Conservation (phyloP, 2,329 filamentous ascomycete species). For the Triangularia setosa region DNA sequence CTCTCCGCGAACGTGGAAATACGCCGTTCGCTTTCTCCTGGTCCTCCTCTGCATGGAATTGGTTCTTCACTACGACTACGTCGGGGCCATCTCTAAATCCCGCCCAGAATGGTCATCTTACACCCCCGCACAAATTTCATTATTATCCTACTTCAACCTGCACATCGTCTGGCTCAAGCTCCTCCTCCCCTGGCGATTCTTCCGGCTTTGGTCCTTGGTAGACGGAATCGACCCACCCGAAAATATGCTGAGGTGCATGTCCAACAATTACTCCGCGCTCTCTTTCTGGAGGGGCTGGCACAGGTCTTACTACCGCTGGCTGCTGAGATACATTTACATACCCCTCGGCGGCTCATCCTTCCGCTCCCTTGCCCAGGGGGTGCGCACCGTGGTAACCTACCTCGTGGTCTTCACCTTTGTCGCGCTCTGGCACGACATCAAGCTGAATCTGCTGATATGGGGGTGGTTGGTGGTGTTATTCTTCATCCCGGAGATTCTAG, state of each 20-base stretch:
- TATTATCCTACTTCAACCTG: conserved; percentile 93
- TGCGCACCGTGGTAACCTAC: conserved; percentile 68
- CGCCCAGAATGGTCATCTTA: conserved; percentile 77
- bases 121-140: conserved; percentile 78
- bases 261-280: conserved; percentile 85
- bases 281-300: conserved; percentile 98
- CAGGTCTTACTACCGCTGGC: conserved; percentile 90
- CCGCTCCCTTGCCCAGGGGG: conserved; percentile 42
- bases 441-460: conserved; percentile 86
- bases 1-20: conserved; percentile 66
- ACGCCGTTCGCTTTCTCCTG: conserved; percentile 77
- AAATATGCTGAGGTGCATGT: conserved; percentile 97
- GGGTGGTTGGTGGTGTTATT: conserved; percentile 95
- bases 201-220: conserved; percentile 89
- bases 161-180: conserved; percentile 98
- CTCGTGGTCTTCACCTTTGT: conserved; percentile 92
- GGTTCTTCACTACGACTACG: conserved; percentile 86
- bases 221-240: conserved; percentile 94
- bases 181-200: conserved; percentile 94
- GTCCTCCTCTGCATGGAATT: conserved; percentile 86
- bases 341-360: conserved; percentile 73
- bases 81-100: conserved; percentile 83
- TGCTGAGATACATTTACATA: conserved; percentile 89
- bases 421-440: conserved; percentile 96
- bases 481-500: conserved; percentile 82